Base-by-base conservation (phyloP, 139 green algal species). In the Axilococcus clingmanii region DNA sequence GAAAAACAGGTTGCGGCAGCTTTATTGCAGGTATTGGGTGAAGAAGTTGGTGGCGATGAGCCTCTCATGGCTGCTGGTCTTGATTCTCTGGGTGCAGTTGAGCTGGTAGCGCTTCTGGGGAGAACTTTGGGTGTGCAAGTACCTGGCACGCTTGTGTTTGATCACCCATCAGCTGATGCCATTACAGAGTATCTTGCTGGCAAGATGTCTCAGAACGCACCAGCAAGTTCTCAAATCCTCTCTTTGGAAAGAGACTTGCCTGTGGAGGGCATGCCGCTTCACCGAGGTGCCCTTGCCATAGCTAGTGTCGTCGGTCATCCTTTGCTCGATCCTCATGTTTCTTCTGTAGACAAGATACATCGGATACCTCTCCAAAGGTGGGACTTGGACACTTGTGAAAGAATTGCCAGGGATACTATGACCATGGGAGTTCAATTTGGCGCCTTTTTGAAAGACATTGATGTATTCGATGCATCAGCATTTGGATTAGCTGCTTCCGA, bases 51-150 rank as follows among this genome's bases (percentile, higher is more conserved):
- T 19, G 50, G 51, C 7, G 63, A 72, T 30, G 63, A 71, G 57
- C 75, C 75, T 8, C 64, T 83, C 53, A 83, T 83, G 71, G 66
- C 71, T 17, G 77, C 77, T 0, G 75, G 75, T 7, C 54, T 85
- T 29, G 77, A 85, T 59, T 80, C 68, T 4, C 36, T 85, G 30
- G 75, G 75, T 23, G 58, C 57, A 5, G 57, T 73, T 24, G 57
- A 73, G 28, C 63, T 73, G 51, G 61, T 76, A 28, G 87, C 85
- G 55, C 41, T 59, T 7, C 76, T 95, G 11, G 75, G 82, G 22
- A 61, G 40, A 17, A 56, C 30, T 4, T 59, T 85, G 35, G 57
- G 52, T 33, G 16, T 83, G 30, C 44, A 68, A 11, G 59, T 88
- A 43, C 77, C 79, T 0, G 52, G 43, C 38, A 88, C 81, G 9